These are phyloP conservation scores for Boletellus ananas DNA, from an alignment of 768 basidiomycete genomes.

Conservation along the genomic window DNA sequence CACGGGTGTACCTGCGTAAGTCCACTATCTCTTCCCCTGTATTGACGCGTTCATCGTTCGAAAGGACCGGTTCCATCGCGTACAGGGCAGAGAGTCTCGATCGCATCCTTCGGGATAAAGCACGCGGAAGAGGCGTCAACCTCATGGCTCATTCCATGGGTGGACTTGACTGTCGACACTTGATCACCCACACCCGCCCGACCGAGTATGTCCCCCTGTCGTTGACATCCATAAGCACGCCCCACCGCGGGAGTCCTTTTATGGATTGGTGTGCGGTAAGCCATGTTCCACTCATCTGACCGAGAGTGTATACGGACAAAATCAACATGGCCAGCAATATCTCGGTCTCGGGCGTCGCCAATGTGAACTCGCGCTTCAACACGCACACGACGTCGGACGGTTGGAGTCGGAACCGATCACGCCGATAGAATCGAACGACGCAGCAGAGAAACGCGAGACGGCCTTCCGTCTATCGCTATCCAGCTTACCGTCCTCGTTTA, in stretches of 20 bases:
- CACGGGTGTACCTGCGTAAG: conserved; percentile 89
- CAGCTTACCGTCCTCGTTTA: conserved; percentile 77
- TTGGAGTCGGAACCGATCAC: not conserved
- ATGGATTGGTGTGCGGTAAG: conserved; percentile 98
- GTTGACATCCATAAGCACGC: conserved; percentile 85
- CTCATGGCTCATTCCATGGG: conserved; percentile 98
- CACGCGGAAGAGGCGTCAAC: conserved; percentile 79
- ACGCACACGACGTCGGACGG: not conserved
- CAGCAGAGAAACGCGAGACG: conserved; percentile 28
- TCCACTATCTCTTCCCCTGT: not conserved
- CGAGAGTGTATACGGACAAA: conserved; percentile 12
- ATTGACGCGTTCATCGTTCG: not conserved
- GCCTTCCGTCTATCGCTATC: conserved; percentile 49
- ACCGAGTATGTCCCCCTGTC: conserved; percentile 81
- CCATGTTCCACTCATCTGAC: conserved; percentile 2
- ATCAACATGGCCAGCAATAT: conserved; percentile 55
- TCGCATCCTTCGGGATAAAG: conserved; percentile 59
- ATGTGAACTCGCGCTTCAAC: conserved; percentile 16
- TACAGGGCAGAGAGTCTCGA: conserved; percentile 78
- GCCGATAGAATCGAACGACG: not conserved
- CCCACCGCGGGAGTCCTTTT: conserved; percentile 94
- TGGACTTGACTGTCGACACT: conserved; percentile 89
- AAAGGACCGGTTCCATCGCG: conserved; percentile 84
- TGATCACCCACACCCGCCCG: conserved; percentile 84
- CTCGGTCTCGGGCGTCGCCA: conserved; percentile 81